Evolutionary conservation across 371 early-diverging fungal genomes (phyloP).

Genomic region (Zychaea mexicana): DNA sequence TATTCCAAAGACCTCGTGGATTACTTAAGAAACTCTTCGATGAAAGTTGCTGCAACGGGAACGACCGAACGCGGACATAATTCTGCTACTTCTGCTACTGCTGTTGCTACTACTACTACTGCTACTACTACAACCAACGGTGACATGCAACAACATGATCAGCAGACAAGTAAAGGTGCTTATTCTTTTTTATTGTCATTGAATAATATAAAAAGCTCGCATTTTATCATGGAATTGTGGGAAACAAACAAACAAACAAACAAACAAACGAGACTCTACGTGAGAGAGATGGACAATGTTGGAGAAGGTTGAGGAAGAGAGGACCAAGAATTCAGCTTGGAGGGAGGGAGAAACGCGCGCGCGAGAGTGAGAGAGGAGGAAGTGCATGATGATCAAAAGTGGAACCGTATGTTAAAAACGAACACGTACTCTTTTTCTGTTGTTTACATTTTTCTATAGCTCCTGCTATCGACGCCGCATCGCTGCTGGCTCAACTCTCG

Average conservation of each 20-base stretch:
- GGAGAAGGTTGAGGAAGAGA: background rate
- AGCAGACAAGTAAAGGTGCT: constrained; percentile 21
- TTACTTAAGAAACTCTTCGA: constrained; percentile 37
- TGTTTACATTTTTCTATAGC: background rate
- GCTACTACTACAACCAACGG: background rate
- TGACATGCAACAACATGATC: constrained; percentile 11
- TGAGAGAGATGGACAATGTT: background rate
- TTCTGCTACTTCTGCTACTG: constrained; percentile 12
- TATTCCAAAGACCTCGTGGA: constrained; percentile 45
- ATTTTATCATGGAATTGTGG: background rate
- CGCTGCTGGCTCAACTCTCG: constrained; percentile 31
- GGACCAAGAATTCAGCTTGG: no score
- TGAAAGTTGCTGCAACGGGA: constrained; percentile 20
- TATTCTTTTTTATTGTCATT: constrained; percentile 11
- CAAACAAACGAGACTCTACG: background rate
- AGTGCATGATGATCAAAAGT: background rate
- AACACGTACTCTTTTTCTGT: background rate
- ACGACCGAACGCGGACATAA: constrained; percentile 27
- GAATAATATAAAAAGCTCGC: background rate
- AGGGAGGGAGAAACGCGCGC: background rate
- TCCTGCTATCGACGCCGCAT: constrained; percentile 33
- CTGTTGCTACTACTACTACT: background rate
- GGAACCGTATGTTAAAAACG: background rate
- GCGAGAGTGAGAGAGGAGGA: background rate
- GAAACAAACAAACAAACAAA: background rate